A percentile compares a stretch with the other conserved stretches of the same genome.
Evolutionary conservation across 179 eudicot genomes (phyloP).

Genomic region (Amaranthus tricolor): DNA sequence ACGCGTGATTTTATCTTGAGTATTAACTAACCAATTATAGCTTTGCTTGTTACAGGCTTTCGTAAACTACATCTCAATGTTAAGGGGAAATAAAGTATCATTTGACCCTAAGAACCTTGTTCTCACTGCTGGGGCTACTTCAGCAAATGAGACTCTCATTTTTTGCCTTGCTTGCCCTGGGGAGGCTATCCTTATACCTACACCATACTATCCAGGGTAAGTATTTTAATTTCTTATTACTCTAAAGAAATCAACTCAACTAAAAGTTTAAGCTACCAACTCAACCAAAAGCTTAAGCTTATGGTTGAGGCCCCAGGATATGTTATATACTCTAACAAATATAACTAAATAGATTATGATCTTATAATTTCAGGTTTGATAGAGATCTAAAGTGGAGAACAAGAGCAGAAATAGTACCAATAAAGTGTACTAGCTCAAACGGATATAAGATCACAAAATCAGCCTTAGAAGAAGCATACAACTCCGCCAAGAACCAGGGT

Average conservation of each 20-base stretch:
- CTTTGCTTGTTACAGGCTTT: conserved; percentile 55
- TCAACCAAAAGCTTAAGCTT: no score
- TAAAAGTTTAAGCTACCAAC: no score
- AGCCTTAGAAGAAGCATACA: conserved; percentile 78
- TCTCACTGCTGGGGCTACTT: conserved; percentile 94
- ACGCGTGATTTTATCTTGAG: background rate
- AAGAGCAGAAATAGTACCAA: conserved; percentile 80
- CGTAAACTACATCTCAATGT: conserved; percentile 67
- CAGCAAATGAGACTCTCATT: conserved; percentile 90
- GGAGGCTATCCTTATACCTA: conserved; percentile 88
- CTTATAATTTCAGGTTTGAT: conserved; percentile 64
- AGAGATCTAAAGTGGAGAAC: conserved; percentile 98
- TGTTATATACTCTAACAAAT: no score
- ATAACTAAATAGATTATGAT: no score
- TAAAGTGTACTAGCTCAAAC: conserved; percentile 70
- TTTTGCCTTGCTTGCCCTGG: conserved; percentile 88
- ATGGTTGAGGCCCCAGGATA: no score
- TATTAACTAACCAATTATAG: background rate
- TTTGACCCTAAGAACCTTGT: conserved; percentile 77
- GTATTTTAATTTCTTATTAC: background rate
- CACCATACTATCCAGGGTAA: conserved; percentile 97
- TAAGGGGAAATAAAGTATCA: conserved; percentile 68
- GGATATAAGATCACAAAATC: conserved; percentile 61
- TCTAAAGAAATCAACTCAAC: no score
- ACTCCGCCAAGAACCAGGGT: conserved; percentile 50